phyloP scores from a whole-genome alignment of 1,284 basidiomycete genomes.

The Ceratorhiza oryzae-sativae region DNA sequence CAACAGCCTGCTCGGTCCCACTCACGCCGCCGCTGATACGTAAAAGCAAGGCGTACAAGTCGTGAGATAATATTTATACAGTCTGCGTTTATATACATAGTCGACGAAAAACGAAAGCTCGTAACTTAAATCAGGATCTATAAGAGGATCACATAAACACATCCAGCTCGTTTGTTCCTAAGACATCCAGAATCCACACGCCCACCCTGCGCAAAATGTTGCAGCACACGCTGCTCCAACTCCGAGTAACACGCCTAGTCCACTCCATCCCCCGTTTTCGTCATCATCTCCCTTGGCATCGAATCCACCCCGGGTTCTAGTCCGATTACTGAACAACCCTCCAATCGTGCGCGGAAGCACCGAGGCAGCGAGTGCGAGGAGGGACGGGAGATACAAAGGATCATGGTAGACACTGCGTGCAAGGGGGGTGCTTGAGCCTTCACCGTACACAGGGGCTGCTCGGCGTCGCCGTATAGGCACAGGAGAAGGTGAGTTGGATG shows the following conservation, averaged over 20 bases:
- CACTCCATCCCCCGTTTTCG: conserved; percentile 12
- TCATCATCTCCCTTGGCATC: conserved; percentile 6
- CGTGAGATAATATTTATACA: conserved; percentile 11
- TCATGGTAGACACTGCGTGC: conserved; percentile 35
- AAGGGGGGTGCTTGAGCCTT: background rate
- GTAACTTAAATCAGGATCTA: background rate
- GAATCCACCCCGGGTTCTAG: background rate
- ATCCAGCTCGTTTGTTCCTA: background rate
- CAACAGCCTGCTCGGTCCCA: background rate
- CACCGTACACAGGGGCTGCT: background rate
- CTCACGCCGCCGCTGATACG: background rate
- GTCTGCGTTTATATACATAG: conserved; percentile 9
- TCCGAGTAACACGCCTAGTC: conserved; percentile 12
- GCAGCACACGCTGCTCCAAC: conserved; percentile 31
- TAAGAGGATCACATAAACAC: background rate
- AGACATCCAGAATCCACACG: conserved; percentile 35
- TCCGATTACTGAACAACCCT: conserved; percentile 9
- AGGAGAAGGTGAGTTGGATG: background rate
- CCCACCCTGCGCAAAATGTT: conserved; percentile 33
- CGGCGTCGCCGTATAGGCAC: conserved; percentile 4
- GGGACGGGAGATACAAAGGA: conserved; percentile 40
- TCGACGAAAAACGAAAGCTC: background rate
- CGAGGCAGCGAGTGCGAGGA: conserved; percentile 39
- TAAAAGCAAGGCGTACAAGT: background rate
- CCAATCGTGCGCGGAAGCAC: conserved; percentile 37